Evolutionary conservation across 441 rosid genomes (phyloP), one percentile per base, ranked within the genome.

Genomic region (Adansonia gregorii): DNA sequence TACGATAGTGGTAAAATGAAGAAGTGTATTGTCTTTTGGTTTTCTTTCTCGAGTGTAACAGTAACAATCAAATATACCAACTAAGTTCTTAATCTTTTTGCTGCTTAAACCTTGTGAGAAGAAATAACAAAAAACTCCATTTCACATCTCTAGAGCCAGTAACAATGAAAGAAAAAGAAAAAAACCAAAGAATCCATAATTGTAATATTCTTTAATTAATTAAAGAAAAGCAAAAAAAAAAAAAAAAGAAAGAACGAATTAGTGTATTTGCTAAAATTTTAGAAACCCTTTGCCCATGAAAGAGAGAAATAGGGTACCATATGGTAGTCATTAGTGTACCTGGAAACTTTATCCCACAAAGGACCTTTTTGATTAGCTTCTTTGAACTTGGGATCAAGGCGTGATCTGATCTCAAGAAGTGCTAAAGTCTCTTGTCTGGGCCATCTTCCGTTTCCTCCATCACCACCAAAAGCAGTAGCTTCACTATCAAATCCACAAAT

Each of bases 351-450:
- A 31, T 51, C 59, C 20, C 2, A 27, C 35, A 27, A 27, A 27
- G 35, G 35, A 27, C 35, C 35, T 27, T 27, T 27, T 27, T 27
- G 35, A 27, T 27, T 27, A 27, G 35, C 35, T 27, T 27, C 35
- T 27, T 92, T 94, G 82, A 94, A 94, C 87, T 89, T 92, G 74
- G 92, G 85, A 88, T 94, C 97, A 72, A 94, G 97, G 63, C 91
- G 91, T 86, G 98, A 93, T 94, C 98, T 94, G 94, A 94, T 93
- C 81, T 94, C 97, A 56, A 94, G 92, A 81, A 94, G 91, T 17
- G 97, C 91, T 72, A 94, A 88, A 78, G 98, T 94, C 89, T 93
- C 98, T 82, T 94, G 98, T 76, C 98, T 88, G 6, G 97, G 98
- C 98, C 98, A 94, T 69, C 98, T 87, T 51, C 95, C 90, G 14